phyloP scores from a whole-genome alignment of 192 early-diverging fungal species.

The Coemansia sp. region DNA sequence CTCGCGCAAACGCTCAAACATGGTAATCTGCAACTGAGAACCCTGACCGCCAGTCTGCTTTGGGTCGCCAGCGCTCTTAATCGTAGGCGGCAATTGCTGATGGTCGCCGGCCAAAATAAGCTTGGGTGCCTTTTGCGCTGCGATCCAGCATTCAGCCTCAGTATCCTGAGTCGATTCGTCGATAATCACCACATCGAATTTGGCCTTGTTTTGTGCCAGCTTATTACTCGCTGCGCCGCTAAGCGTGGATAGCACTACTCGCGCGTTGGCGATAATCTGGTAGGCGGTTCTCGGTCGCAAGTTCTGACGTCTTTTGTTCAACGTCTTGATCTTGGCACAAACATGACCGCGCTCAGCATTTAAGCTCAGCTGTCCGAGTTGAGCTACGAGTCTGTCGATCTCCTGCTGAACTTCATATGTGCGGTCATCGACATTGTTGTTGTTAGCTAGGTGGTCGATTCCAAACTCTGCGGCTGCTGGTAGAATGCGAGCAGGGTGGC shows the following conservation, averaged over 20 bases:
- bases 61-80: constrained; percentile 58
- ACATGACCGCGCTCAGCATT: background rate
- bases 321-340: constrained; percentile 66
- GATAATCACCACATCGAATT: constrained; percentile 85
- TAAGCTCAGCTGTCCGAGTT: background rate
- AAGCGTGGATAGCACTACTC: constrained; percentile 79
- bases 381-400: background rate
- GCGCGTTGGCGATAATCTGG: constrained; percentile 60
- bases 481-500: constrained; percentile 85
- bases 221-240: constrained; percentile 64
- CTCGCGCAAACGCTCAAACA: constrained; percentile 80
- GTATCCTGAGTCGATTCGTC: constrained; percentile 89
- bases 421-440: background rate
- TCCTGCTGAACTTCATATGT: background rate
- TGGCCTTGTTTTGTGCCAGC: constrained; percentile 31
- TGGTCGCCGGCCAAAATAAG: constrained; percentile 89
- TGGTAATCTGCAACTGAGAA: constrained; percentile 20
- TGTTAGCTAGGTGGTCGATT: constrained; percentile 26
- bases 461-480: constrained; percentile 71
- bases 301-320: constrained; percentile 56
- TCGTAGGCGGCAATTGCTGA: constrained; percentile 85
- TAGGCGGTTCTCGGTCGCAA: constrained; percentile 53
- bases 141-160: constrained; percentile 90
- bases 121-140: constrained; percentile 70
- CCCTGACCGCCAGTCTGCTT: background rate